phyloP scores from a whole-genome alignment of 768 basidiomycete species.

The Tulasnella sp. region DNA sequence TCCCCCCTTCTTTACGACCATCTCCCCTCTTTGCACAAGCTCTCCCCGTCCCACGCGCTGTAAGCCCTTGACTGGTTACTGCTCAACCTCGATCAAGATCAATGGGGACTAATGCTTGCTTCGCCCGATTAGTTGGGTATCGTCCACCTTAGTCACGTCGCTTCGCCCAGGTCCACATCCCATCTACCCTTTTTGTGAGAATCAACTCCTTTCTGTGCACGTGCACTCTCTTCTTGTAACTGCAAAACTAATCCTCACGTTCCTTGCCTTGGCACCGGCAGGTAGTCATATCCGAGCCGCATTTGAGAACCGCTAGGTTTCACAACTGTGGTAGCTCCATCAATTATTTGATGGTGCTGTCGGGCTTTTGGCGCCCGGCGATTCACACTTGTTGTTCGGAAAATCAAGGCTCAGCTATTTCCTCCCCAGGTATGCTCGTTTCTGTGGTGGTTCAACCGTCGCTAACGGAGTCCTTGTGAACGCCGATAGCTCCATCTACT shows the following conservation, averaged over 20 bases:
- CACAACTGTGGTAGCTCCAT: not conserved
- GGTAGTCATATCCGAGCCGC: not conserved
- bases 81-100: no score
- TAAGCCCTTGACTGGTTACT: not conserved
- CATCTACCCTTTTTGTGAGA: no score
- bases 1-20: no score
- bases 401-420: not conserved
- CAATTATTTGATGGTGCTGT: not conserved
- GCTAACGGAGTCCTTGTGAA: no score
- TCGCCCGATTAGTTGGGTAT: no score
- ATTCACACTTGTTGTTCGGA: not conserved
- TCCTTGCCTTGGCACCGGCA: not conserved
- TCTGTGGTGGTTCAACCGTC: not conserved
- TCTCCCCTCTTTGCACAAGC: not conserved
- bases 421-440: not conserved
- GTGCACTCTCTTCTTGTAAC: no score
- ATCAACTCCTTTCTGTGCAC: no score
- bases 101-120: not conserved
- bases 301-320: not conserved
- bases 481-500: no score
- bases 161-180: no score
- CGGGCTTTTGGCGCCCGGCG: not conserved
- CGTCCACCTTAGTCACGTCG: no score
- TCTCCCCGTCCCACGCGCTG: not conserved
- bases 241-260: no score